Conservation (phyloP, 495 filamentous ascomycete species). For the Hypoxylon rickii region DNA sequence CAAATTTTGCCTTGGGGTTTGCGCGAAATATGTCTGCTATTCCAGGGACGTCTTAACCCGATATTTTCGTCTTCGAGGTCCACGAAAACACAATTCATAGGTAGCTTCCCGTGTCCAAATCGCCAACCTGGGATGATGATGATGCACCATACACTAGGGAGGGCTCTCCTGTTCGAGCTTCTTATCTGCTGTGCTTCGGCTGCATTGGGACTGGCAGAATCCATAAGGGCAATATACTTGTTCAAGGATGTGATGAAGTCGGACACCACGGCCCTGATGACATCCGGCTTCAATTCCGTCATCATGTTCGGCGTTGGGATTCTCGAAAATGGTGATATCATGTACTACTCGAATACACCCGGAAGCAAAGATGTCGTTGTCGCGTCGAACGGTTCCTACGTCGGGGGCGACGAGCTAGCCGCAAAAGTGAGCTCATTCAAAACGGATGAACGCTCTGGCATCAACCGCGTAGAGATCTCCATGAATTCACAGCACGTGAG, state of each 20-base stretch:
- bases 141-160: constrained; percentile 16
- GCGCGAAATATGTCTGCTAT: too few relatives aligned
- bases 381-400: constrained; percentile 42
- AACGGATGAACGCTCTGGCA: constrained; percentile 27
- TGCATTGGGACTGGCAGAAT: too few relatives aligned
- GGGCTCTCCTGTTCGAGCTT: constrained; percentile 35
- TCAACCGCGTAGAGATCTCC: constrained; percentile 46
- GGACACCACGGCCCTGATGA: constrained; percentile 42
- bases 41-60: too few relatives aligned
- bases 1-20: not conserved
- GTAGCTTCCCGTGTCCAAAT: not conserved
- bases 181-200: constrained; percentile 27
- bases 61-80: not conserved
- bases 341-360: constrained; percentile 53
- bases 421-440: constrained; percentile 50
- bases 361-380: constrained; percentile 42
- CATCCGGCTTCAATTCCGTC: constrained; percentile 47
- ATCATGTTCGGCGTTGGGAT: constrained; percentile 51
- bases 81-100: not conserved
- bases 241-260: constrained; percentile 54
- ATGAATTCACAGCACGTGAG: constrained; percentile 49
- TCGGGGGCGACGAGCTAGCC: constrained; percentile 45
- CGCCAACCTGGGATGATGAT: constrained; percentile 8
- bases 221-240: constrained; percentile 45
- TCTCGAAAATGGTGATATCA: constrained; percentile 47